Base-by-base conservation (phyloP, 1,139 yeast genomes). In the Suhomyces terraborum region DNA sequence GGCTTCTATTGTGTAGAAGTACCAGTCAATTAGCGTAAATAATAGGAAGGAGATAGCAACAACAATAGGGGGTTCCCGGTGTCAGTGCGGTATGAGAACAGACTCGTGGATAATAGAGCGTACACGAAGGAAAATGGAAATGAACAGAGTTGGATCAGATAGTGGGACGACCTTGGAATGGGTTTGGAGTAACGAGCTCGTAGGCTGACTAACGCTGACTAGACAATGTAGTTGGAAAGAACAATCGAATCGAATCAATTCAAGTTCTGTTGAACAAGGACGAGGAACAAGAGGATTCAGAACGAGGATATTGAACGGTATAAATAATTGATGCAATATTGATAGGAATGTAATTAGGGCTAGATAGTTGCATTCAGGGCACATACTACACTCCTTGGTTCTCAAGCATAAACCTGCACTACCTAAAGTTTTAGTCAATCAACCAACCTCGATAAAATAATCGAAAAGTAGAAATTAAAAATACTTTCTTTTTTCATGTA, bases 371-470 rank as follows among this genome's bases (percentile, higher is more conserved):
- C 16, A 14, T 31, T 21, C 41, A 38, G 41, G 41, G 41, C 41
- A 38, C 33, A 18, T 38, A 38, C 36, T 32, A 28, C 34, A 6
- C 28, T 23, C 20, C 21, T 24, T 25, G 23, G 28, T 38, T 38
- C 41, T 14, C 41, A 32, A 38, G 41, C 41, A 31, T 38, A 30
- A 23, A 22, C 31, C 35, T 31, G 40, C 33, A 31, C 35, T 26
- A 25, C 17, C 21, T 18, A 24, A 22, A 27, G 23, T 25, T 38
- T 37, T 38, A 38, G 34, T 28, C 19, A 32, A 32, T 28, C 41
- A 37, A 37, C 40, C 32, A 32, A 17, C 31, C 36, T 32, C 28
- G 34, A 32, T 28, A 38, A 38, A 38, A 38, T 38, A 38, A 32
- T 38, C 36, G 36, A 38, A 29, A 31, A 18, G 25, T 28, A 17